Percentiles rank a stretch among this genome's conserved stretches.
Conservation (phyloP, 2,329 filamentous ascomycete species). For the Fusarium sp. region DNA sequence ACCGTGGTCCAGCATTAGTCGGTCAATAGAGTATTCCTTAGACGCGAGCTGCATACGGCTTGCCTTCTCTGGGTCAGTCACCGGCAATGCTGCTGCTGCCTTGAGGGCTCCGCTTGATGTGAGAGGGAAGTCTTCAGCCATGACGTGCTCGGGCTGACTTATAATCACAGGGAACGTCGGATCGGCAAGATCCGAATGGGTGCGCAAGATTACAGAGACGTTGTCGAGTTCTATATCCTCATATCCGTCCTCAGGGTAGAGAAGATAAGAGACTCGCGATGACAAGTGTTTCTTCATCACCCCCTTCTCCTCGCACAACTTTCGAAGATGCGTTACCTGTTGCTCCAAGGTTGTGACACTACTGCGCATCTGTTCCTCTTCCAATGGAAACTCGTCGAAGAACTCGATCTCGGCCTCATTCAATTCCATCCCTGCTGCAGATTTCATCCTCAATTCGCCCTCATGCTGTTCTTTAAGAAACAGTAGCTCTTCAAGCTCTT, state of each 20-base stretch:
- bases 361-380: slow-evolving; percentile 51
- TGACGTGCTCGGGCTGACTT: slow-evolving; percentile 61
- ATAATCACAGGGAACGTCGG: slow-evolving; percentile 59
- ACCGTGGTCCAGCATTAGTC: slow-evolving; percentile 54
- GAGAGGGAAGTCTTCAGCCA: slow-evolving; percentile 54
- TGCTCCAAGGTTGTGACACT: slow-evolving; percentile 52
- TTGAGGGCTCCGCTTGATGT: slow-evolving; percentile 58
- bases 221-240: slow-evolving; percentile 59
- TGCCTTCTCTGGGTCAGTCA: slow-evolving; percentile 51
- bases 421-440: slow-evolving; percentile 45
- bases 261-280: slow-evolving; percentile 54
- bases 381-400: slow-evolving; percentile 56
- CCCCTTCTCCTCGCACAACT: slow-evolving; percentile 56
- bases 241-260: slow-evolving; percentile 53
- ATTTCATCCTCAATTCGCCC: slow-evolving; percentile 53
- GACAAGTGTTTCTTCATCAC: slow-evolving; percentile 59
- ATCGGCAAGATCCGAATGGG: slow-evolving; percentile 53
- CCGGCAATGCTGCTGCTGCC: slow-evolving; percentile 54
- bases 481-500: slow-evolving; percentile 60
- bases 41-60: slow-evolving; percentile 56
- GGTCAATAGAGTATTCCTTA: slow-evolving; percentile 63
- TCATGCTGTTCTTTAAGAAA: slow-evolving; percentile 55
- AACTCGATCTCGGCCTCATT: slow-evolving; percentile 59
- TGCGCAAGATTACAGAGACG: slow-evolving; percentile 40
- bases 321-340: slow-evolving; percentile 53